Evolutionary conservation across 2,329 filamentous ascomycete species (phyloP).

Genomic region (Macrophomina phaseolina): DNA sequence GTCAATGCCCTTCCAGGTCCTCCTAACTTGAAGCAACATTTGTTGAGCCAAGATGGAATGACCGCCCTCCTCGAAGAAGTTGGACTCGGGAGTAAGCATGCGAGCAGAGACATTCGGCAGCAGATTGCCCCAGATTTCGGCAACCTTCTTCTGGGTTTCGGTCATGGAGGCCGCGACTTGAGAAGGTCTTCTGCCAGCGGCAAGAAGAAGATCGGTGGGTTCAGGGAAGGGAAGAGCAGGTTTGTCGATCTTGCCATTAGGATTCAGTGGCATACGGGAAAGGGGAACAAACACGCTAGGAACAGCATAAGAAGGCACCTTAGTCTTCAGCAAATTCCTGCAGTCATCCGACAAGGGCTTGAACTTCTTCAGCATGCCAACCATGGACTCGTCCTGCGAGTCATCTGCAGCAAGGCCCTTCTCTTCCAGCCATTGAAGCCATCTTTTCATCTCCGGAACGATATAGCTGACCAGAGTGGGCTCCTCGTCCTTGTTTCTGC

Average conservation of each 20-base stretch:
- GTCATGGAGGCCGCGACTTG: constrained; percentile 54
- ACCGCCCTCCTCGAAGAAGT: constrained; percentile 81
- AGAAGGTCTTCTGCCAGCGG: constrained; percentile 54
- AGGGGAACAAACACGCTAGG: constrained; percentile 77
- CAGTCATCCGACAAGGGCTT: constrained; percentile 64
- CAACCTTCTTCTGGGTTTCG: constrained; percentile 69
- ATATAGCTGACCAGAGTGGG: constrained; percentile 87
- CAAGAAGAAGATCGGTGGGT: constrained; percentile 67
- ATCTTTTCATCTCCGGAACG: constrained; percentile 79
- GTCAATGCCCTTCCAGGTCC: constrained; percentile 66
- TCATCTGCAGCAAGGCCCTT: constrained; percentile 46
- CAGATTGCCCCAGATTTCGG: constrained; percentile 74
- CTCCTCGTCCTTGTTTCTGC: constrained; percentile 84
- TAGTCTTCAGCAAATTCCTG: constrained; percentile 72
- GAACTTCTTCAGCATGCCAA: constrained; percentile 65
- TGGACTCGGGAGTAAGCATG: constrained; percentile 66
- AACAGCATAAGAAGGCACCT: constrained; percentile 76
- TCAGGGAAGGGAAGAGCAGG: constrained; percentile 82
- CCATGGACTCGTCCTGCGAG: constrained; percentile 49
- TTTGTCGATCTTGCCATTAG: constrained; percentile 85
- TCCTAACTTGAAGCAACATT: constrained; percentile 73
- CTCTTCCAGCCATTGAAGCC: constrained; percentile 69
- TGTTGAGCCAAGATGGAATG: constrained; percentile 83
- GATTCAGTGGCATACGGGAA: constrained; percentile 73
- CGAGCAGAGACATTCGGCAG: constrained; percentile 70